Conservation (phyloP, 176 grass and related monocot genomes). For the Lolium perenne region DNA sequence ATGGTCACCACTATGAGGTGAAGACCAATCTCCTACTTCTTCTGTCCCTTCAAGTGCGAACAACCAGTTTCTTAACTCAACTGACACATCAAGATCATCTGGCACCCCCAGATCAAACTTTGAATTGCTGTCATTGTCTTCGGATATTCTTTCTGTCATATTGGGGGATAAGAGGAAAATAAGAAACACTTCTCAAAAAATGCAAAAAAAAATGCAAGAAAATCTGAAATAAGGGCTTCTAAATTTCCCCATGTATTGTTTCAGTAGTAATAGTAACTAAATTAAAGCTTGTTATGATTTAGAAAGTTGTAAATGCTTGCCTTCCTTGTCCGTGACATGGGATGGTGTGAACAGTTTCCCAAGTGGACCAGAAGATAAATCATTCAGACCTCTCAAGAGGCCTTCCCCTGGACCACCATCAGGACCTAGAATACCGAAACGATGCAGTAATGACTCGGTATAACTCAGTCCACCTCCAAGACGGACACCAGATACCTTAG, state of each 20-base stretch:
- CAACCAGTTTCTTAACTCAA: conserved; percentile 92
- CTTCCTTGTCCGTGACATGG: conserved; percentile 61
- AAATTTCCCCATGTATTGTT: conserved; percentile 19
- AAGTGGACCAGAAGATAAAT: conserved; percentile 95
- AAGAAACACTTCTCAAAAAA: conserved; percentile 23
- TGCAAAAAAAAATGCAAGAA: conserved; percentile 37
- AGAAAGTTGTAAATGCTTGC: conserved; percentile 43
- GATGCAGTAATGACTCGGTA: conserved; percentile 87
- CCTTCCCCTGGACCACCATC: conserved; percentile 94
- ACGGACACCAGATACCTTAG: conserved; percentile 84
- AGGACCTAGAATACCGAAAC: conserved; percentile 89
- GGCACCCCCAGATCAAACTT: conserved; percentile 88
- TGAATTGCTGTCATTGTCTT: conserved; percentile 56
- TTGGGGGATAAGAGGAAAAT: not conserved
- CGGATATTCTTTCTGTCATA: conserved; percentile 54
- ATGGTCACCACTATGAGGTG: conserved; percentile 45
- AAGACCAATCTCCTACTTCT: conserved; percentile 61
- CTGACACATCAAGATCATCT: conserved; percentile 89
- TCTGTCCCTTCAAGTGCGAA: conserved; percentile 96
- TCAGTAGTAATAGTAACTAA: conserved; percentile 30
- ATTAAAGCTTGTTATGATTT: conserved; percentile 29
- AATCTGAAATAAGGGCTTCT: conserved; percentile 37
- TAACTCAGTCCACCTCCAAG: conserved; percentile 96
- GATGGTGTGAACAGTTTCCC: conserved; percentile 88
- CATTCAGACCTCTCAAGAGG: conserved; percentile 85